Evolutionary conservation across 1,284 basidiomycete species (phyloP), one percentile per base, ranked within the genome.

Genomic region (Ganoderma boninense): DNA sequence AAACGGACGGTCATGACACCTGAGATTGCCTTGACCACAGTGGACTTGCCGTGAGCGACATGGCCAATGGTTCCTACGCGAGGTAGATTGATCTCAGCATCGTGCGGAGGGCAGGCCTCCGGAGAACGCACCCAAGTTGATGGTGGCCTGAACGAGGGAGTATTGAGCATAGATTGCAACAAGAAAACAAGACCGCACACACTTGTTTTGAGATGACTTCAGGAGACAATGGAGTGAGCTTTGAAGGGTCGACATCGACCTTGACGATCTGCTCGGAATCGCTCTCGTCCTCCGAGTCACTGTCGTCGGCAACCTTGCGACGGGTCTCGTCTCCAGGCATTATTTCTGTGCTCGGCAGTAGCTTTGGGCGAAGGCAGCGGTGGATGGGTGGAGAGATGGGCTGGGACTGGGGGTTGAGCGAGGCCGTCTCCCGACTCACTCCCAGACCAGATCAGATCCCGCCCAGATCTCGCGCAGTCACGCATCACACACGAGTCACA

Each of bases 1-100:
- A 99, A 99, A 78, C 97, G 90, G 69, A 99, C 97, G 40, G 97
- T 99, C 90, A 95, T 94, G 16, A 99, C 97, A n/a, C 97, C 97
- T 20, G 97, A 99, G 82, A 99, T 99, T 62, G 97, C 97, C 84
- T 99, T 97, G 73, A 99, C 98, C 65, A 99, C 97, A 10, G 97
- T 99, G 65, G 97, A 98, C 87, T 99, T 99, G 78, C 97, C 97
- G 89, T 99, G 97, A 40, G 96, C 95, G 88, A 97, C 96, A 89
- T 98, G 96, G 66, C 96, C 96, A 78, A 98, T 98, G 44, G 96
- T 98, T 74, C 95, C 95, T 94, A 78, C 35, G 74, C 69, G 6
- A 26, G n/a, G 29, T 35, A 60, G 8, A 42, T 35, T 40, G 40
- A 57, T 66, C 62, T 66, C 71, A 75, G 68, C 69, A 71, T 65